These are phyloP conservation scores for Pythium chondricola DNA, from an alignment of 352 stramenopile genomes.

Conservation along the genomic window DNA sequence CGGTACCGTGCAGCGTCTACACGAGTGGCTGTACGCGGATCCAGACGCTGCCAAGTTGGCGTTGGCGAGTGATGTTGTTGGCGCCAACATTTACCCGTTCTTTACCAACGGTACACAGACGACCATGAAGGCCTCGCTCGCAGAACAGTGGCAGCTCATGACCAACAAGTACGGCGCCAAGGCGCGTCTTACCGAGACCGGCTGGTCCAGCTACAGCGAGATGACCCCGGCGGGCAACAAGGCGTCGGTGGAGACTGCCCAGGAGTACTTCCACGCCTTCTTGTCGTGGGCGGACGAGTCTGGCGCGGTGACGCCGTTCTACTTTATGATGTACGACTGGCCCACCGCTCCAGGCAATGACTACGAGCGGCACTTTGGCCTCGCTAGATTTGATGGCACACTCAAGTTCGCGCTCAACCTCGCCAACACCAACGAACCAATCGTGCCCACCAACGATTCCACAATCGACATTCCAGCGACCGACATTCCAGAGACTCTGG, in stretches of 20 bases:
- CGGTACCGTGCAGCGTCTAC: conserved; percentile 43
- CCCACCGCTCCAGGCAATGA: conserved; percentile 21
- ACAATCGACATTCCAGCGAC: too few relatives aligned
- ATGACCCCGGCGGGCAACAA: conserved; percentile 22
- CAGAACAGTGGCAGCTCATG: conserved; percentile 17
- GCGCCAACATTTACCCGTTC: conserved; percentile 37
- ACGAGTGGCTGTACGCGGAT: conserved; percentile 29
- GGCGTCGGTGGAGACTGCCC: conserved; percentile 24
- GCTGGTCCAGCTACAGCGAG: conserved; percentile 14
- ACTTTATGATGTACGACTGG: conserved; percentile 64
- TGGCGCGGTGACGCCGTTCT: conserved; percentile 28
- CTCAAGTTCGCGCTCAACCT: conserved; percentile 9
- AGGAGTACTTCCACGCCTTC: conserved; percentile 44
- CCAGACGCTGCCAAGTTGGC: conserved; percentile 23
- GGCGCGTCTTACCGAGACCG: conserved; percentile 25
- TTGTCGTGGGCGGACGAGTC: conserved; percentile 19
- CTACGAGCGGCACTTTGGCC: conserved; percentile 57
- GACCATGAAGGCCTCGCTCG: conserved; percentile 18
- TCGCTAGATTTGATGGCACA: conserved; percentile 5
- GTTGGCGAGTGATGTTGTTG: conserved; percentile 26
- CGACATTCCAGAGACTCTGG: background rate
- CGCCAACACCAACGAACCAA: too few relatives aligned
- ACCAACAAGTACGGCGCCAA: conserved; percentile 17
- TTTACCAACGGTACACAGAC: conserved; percentile 13
- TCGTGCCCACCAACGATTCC: background rate